Evolutionary conservation across 257 asterid genomes (phyloP), one percentile per base, ranked within the genome.

Genomic region (Mentha longifolia): DNA sequence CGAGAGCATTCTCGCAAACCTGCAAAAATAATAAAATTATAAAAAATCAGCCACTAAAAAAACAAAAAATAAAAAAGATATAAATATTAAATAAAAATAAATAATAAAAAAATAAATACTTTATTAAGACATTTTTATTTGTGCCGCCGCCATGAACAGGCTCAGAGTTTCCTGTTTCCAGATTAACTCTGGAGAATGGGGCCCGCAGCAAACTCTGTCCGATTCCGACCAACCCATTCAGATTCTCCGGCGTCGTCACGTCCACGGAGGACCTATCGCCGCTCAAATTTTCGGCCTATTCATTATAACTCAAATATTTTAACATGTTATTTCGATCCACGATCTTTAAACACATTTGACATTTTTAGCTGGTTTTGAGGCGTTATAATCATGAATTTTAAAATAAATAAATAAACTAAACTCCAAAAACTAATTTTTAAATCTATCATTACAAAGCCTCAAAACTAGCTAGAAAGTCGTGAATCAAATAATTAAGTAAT

Each of bases 1-100:
- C 0, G 87, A 85, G 15, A 89, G 69, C 15, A 80, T 13, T 61
- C 82, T 77, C 2, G 93, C 93, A 82, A 87, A 85, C 84, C 96
- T 88, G 66, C 70, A 28, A 63, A 33, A n/a, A 55, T 33, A 22
- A 59, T 65, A 39, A 5, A 19, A 3, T 0, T 9, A 65, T 30
- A 14, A 63, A 1, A 7, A 43, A 5, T 42, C 15, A 42, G 47
- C 51, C 51, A 46, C 11, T 0, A 20, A 16, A 55, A 39, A 8
- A 20, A n/a, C n/a, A 7, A 33, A 20, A 14, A 22, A 22, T 22
- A 22, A 9, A 4, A 2, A 3, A 58, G 5, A 20, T 54, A 12
- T 14, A 6, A 14, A 30, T 0, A 56, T 56, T 9, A 2, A 41
- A 61, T n/a, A 61, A 41, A n/a, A 0, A 16, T 11, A 56, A 6